Conservation (phyloP, 2,329 filamentous ascomycete genomes). For the Chalaropsis ovoidea region DNA sequence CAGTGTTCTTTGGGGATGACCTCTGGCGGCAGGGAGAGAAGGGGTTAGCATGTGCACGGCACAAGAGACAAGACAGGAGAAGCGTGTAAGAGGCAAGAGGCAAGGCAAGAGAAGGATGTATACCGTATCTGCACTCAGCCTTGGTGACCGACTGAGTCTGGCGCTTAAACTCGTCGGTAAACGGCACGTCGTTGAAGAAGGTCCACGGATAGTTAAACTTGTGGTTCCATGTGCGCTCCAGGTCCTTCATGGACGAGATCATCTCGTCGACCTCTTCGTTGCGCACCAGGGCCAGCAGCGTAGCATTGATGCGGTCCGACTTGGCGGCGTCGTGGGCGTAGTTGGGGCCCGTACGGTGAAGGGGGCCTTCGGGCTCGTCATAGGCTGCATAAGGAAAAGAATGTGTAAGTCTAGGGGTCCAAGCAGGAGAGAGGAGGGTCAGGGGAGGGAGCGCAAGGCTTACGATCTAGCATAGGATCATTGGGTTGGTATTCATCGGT, state of each 20-base stretch:
- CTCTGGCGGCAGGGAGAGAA: constrained; percentile 41
- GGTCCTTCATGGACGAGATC: constrained; percentile 76
- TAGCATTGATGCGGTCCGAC: constrained; percentile 82
- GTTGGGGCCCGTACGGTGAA: constrained; percentile 63
- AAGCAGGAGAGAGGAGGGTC: background rate
- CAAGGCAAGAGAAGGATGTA: constrained; percentile 25
- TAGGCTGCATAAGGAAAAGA: constrained; percentile 49
- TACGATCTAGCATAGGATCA: constrained; percentile 83
- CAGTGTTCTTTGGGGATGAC: constrained; percentile 91
- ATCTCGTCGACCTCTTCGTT: constrained; percentile 82
- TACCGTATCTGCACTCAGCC: constrained; percentile 77
- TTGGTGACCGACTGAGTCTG: constrained; percentile 74
- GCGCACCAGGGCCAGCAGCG: constrained; percentile 79
- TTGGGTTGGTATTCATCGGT: constrained; percentile 50
- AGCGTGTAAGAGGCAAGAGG: background rate
- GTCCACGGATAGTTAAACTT: constrained; percentile 99
- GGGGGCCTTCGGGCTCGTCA: constrained; percentile 66
- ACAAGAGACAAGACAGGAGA: background rate
- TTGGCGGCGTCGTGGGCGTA: constrained; percentile 68
- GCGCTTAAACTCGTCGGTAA: constrained; percentile 84
- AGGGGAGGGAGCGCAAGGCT: constrained; percentile 32
- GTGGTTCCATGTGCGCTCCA: constrained; percentile 91
- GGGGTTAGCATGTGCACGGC: constrained; percentile 21
- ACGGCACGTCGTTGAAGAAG: constrained; percentile 95
- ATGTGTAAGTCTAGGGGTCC: constrained; percentile 25